Evolutionary conservation across 331 rosid genomes (phyloP), one percentile per base, ranked within the genome.

Genomic region (Pyracantha coccinea): DNA sequence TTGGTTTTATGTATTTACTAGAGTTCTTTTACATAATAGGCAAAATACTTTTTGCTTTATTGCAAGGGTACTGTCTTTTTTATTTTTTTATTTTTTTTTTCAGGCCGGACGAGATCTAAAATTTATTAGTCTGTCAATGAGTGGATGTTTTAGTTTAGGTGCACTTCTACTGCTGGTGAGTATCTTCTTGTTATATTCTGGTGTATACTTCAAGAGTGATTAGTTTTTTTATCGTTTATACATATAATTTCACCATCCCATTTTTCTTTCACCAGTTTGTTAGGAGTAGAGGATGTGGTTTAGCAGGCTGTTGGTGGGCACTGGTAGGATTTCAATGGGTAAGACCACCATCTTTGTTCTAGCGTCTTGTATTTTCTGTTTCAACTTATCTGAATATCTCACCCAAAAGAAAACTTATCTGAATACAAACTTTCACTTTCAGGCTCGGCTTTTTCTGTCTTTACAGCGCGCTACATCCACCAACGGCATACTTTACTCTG

Each of bases 91-190:
- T 50, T 50, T 77, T 71, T 19, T 55, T 66, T 62, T 66, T 78
- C 91, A 91, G 98, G 97, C 98, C 74, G 96, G 95, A 75, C 86
- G 97, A 71, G 98, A 94, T 80, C 90, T 91, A 68, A 83, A 80
- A 77, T 90, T 80, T 76, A 72, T 91, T 57, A 88, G 98, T 81
- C 65, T 91, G 61, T 88, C 98, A 68, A 93, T 87, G 96, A 85
- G 71, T 73, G 93, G 89, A 76, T 89, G 95, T 85, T 84, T 91
- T 69, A 80, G 83, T 61, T 69, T 75, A 27, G 95, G 96, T 35
- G 83, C 88, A 76, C 65, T 89, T 50, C 72, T 90, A 28, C 75
- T 88, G 41, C 19, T 52, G 96, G 97, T 93, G 90, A 20, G 12
- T 38, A 29, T 64, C 10, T 65, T 53, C 78, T 63, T 61, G 19